A percentile compares a stretch with the other conserved stretches of the same genome.
Conservation (phyloP, 192 early-diverging fungal genomes). For the Dispira simplex region DNA sequence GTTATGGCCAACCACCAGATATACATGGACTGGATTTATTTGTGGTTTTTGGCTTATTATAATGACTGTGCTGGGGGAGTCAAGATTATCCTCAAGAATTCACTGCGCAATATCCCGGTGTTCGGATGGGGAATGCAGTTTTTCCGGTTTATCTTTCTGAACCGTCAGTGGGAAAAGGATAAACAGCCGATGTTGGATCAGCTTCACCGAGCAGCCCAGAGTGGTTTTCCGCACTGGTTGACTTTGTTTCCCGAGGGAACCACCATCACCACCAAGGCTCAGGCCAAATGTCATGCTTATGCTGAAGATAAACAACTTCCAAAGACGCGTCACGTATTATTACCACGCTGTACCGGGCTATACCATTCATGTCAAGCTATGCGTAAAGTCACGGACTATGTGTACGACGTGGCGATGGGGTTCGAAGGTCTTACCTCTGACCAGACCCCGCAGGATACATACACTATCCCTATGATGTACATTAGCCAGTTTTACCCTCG, state of each 20-base stretch:
- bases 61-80: conserved; percentile 60
- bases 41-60: conserved; percentile 37
- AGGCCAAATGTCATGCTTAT: conserved; percentile 45
- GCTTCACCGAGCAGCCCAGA: conserved; percentile 32
- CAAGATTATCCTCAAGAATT: conserved; percentile 84
- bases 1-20: conserved; percentile 12
- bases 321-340: conserved; percentile 35
- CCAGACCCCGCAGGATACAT: conserved; percentile 71
- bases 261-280: conserved; percentile 61
- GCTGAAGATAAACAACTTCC: conserved; percentile 21
- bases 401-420: conserved; percentile 85
- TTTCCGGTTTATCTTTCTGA: conserved; percentile 89
- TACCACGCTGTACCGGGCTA: conserved; percentile 77
- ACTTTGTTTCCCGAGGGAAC: conserved; percentile 96
- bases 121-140: conserved; percentile 83
- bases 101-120: conserved; percentile 68
- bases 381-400: conserved; percentile 41
- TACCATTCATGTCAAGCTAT: conserved; percentile 53
- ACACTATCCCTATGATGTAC: conserved; percentile 62
- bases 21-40: conserved; percentile 13
- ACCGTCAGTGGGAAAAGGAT: conserved; percentile 73
- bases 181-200: conserved; percentile 40
- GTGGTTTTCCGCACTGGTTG: conserved; percentile 68
- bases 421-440: conserved; percentile 58
- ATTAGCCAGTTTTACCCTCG: conserved; percentile 53